Percentiles rank a stretch among this genome's conserved stretches.
Evolutionary conservation across 768 basidiomycete species (phyloP).

Genomic region (Coprinopsis marcescibilis): DNA sequence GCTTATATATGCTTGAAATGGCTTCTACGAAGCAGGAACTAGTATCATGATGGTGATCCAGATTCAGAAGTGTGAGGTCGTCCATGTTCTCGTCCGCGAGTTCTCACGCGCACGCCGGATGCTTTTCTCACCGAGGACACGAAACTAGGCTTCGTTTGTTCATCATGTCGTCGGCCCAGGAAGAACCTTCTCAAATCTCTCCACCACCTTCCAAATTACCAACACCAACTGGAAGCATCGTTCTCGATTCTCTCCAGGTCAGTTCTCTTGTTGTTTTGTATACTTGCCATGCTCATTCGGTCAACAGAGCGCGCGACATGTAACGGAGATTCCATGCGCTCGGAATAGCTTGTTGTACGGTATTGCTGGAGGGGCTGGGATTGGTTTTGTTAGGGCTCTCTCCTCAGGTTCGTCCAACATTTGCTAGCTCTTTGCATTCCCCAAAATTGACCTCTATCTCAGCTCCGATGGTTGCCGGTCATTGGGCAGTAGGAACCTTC

Average conservation of each 20-base stretch:
- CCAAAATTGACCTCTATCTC: background rate
- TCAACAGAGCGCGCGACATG: constrained; percentile 47
- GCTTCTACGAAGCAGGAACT: too few species aligned
- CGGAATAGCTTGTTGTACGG: constrained; percentile 70
- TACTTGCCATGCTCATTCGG: background rate
- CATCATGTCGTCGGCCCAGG: background rate
- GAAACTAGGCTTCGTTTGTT: too few species aligned
- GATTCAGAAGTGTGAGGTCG: too few species aligned
- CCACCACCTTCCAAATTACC: constrained; percentile 29
- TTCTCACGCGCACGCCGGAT: too few species aligned
- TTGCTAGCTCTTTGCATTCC: background rate
- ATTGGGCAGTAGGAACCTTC: constrained; percentile 80
- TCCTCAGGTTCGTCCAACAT: constrained; percentile 46
- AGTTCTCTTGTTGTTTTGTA: constrained; percentile 2
- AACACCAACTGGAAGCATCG: constrained; percentile 31
- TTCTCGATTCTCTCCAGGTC: constrained; percentile 32
- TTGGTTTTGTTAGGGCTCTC: constrained; percentile 69
- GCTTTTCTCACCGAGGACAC: too few species aligned
- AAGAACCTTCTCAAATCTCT: background rate
- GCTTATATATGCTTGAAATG: too few species aligned
- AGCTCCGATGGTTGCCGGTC: constrained; percentile 64
- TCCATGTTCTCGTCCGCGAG: too few species aligned
- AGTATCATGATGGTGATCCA: too few species aligned
- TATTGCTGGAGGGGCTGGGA: constrained; percentile 73
- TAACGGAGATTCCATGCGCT: constrained; percentile 72